phyloP scores from a whole-genome alignment of 768 basidiomycete species.

The Mycena latifolia region DNA sequence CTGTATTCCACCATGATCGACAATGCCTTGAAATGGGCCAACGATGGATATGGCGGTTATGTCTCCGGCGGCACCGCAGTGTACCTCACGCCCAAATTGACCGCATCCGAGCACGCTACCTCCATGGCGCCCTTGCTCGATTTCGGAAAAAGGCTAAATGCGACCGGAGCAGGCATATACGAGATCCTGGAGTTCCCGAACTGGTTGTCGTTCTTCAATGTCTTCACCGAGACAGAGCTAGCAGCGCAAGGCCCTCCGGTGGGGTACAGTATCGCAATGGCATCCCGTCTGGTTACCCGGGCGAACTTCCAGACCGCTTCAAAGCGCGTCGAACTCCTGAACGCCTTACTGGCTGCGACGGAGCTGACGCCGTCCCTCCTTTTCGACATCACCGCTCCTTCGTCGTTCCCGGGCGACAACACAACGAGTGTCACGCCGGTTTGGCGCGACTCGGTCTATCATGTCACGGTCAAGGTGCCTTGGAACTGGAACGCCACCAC shows the following conservation, averaged over 20 bases:
- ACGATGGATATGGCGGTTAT: slow-evolving; percentile 36
- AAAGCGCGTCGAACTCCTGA: slow-evolving; percentile 30
- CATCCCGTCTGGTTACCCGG: slow-evolving; percentile 42
- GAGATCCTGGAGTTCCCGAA: slow-evolving; percentile 32
- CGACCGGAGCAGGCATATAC: slow-evolving; percentile 5
- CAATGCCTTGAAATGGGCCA: slow-evolving; percentile 40
- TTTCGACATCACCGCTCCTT: slow-evolving; percentile 35
- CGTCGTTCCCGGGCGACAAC: slow-evolving; percentile 34
- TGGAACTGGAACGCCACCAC: slow-evolving; percentile 44
- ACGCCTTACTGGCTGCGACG: slow-evolving; percentile 31
- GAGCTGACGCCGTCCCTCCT: slow-evolving; percentile 24
- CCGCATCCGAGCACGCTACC: slow-evolving; percentile 37
- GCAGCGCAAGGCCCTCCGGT: slow-evolving; percentile 30
- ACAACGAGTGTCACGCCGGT: slow-evolving; percentile 40
- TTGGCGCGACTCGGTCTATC: slow-evolving; percentile 43
- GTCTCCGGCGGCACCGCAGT: slow-evolving; percentile 31
- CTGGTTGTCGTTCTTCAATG: slow-evolving; percentile 41
- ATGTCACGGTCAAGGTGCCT: slow-evolving; percentile 37
- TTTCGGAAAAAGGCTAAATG: slow-evolving; percentile 26
- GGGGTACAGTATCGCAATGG: slow-evolving; percentile 35
- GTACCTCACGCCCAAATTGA: slow-evolving; percentile 47
- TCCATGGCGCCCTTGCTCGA: slow-evolving; percentile 42
- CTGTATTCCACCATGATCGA: slow-evolving; percentile 39
- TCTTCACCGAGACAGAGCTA: slow-evolving; percentile 39
- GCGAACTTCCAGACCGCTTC: slow-evolving; percentile 35